Percentiles rank a stretch among this genome's conserved stretches.
These are phyloP conservation scores for Euphrasia confusa DNA, from an alignment of 257 asterid genomes.

Conservation along the genomic window DNA sequence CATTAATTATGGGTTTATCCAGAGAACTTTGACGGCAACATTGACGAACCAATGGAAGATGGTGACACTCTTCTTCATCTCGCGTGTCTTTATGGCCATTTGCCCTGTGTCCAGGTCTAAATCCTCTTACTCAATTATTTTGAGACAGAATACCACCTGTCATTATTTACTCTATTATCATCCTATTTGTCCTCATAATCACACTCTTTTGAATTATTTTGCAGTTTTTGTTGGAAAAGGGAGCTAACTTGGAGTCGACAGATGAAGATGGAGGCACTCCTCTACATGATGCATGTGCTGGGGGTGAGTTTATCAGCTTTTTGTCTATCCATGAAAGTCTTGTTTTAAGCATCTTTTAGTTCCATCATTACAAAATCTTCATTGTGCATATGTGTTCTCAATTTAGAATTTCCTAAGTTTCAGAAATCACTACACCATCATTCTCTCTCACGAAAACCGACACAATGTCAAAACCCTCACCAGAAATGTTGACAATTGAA, in stretches of 20 bases:
- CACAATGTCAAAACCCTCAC: not conserved
- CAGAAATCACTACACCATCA: not conserved
- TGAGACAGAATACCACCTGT: too few species aligned
- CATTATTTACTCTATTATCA: not conserved
- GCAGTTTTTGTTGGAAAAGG: slow-evolving; percentile 72
- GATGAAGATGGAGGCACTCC: slow-evolving; percentile 85
- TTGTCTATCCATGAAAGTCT: not conserved
- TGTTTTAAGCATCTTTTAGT: not conserved
- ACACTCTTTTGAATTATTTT: not conserved
- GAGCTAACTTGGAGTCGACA: slow-evolving; percentile 62
- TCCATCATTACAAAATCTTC: not conserved
- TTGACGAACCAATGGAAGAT: slow-evolving; percentile 77
- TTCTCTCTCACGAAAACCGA: not conserved
- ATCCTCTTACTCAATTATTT: too few species aligned
- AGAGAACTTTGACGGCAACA: slow-evolving; percentile 59
- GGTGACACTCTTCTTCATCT: slow-evolving; percentile 96
- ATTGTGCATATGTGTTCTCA: not conserved
- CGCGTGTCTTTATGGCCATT: slow-evolving; percentile 81
- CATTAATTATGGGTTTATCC: slow-evolving; percentile 22
- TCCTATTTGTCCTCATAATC: not conserved
- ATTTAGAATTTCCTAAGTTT: not conserved
- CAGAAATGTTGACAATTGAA: not conserved
- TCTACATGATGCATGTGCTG: slow-evolving; percentile 89
- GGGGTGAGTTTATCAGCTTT: slow-evolving; percentile 40
- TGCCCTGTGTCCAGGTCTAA: slow-evolving; percentile 65